phyloP scores from a whole-genome alignment of 2,329 filamentous ascomycete species.

The Claviceps sp. region DNA sequence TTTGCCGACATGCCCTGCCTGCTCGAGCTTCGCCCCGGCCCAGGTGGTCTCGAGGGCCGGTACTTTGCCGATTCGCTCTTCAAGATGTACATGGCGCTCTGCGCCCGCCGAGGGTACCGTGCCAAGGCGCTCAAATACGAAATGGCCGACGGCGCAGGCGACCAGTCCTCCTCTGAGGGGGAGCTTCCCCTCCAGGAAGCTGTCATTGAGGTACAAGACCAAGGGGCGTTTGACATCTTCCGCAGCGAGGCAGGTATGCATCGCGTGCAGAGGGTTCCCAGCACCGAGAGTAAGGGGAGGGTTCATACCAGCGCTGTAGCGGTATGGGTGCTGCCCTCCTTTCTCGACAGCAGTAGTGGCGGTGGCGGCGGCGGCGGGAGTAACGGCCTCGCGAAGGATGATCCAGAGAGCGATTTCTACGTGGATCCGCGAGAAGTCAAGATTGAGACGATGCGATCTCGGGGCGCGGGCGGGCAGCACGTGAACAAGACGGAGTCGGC shows the following conservation, averaged over 20 bases:
- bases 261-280: slow-evolving; percentile 83
- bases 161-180: slow-evolving; percentile 36
- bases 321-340: slow-evolving; percentile 80
- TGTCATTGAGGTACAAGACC: slow-evolving; percentile 65
- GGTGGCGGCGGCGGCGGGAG: neutral
- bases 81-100: slow-evolving; percentile 79
- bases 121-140: slow-evolving; percentile 68
- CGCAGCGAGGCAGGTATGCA: slow-evolving; percentile 89
- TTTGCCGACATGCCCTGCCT: slow-evolving; percentile 85
- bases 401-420: slow-evolving; percentile 86
- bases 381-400: slow-evolving; percentile 49
- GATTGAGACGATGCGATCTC: slow-evolving; percentile 78
- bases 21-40: slow-evolving; percentile 82
- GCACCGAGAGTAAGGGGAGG: slow-evolving; percentile 79
- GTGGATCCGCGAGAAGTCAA: slow-evolving; percentile 72
- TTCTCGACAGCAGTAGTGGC: slow-evolving; percentile 41
- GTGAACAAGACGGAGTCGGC: slow-evolving; percentile 98
- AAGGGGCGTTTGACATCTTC: slow-evolving; percentile 68
- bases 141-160: slow-evolving; percentile 49
- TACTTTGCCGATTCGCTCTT: slow-evolving; percentile 81
- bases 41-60: slow-evolving; percentile 80
- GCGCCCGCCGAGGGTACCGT: slow-evolving; percentile 52
- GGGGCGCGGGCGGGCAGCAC: slow-evolving; percentile 90
- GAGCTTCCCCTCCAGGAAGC: slow-evolving; percentile 72
- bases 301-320: slow-evolving; percentile 89